phyloP scores from a whole-genome alignment of 1,139 yeast genomes.

The Cylindricascospora bacillispora region DNA sequence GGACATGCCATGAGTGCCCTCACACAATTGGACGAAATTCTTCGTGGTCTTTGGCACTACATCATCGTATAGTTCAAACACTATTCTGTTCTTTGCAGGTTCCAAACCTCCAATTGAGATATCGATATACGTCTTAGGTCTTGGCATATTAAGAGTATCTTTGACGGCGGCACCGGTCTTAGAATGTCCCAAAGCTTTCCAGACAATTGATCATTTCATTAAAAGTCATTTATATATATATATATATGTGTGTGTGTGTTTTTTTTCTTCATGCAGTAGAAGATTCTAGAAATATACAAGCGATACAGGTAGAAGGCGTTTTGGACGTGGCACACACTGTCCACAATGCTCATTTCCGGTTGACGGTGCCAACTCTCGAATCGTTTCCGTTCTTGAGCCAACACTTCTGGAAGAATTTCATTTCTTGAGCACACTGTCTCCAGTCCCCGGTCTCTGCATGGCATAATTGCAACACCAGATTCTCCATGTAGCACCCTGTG shows the following conservation, averaged over 20 bases:
- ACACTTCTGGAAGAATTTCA: conserved; percentile 23
- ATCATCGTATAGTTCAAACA: conserved; percentile 64
- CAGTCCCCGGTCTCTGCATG: conserved; percentile 76
- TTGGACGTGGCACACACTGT: no score
- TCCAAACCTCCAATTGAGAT: conserved; percentile 45
- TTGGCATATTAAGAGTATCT: conserved; percentile 13
- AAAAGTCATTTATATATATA: neutral
- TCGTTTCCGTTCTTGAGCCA: conserved; percentile 14
- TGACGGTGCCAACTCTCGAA: no score
- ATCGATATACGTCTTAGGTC: conserved; percentile 62
- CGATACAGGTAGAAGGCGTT: no score
- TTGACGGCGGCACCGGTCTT: neutral
- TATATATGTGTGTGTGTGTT: conserved; percentile 1
- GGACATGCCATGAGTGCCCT: conserved; percentile 76
- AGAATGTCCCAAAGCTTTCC: neutral
- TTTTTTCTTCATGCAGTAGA: neutral
- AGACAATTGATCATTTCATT: neutral
- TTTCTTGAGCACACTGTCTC: conserved; percentile 55
- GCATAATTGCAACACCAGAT: conserved; percentile 52
- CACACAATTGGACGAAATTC: conserved; percentile 80
- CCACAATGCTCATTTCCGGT: no score
- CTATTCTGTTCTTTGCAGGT: conserved; percentile 55
- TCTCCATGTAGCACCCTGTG: conserved; percentile 56
- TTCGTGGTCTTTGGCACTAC: conserved; percentile 89
- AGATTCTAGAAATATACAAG: conserved; percentile 1